A percentile compares a stretch with the other conserved stretches of the same genome.
Conservation (phyloP, 2,329 filamentous ascomycete species). For the Didymella pinodella region DNA sequence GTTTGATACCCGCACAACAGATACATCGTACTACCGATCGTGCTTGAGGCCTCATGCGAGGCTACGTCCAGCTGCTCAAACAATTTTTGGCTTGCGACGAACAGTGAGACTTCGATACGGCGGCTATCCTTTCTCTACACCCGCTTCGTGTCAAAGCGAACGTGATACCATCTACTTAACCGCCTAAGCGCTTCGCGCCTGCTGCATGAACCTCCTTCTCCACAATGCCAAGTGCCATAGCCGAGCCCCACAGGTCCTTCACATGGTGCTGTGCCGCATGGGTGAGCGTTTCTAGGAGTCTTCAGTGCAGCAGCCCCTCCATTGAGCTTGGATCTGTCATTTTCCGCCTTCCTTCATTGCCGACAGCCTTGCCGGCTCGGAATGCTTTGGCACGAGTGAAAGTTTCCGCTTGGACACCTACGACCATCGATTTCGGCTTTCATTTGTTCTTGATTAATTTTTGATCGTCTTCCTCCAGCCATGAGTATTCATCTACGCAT, state of each 20-base stretch:
- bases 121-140: too few species aligned
- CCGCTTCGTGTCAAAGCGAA: too few species aligned
- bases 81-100: too few species aligned
- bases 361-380: slow-evolving; percentile 1
- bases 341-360: background rate
- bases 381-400: slow-evolving; percentile 3
- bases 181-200: slow-evolving; percentile 10
- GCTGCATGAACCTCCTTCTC: background rate
- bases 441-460: background rate
- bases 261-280: slow-evolving; percentile 5
- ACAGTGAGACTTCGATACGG: too few species aligned
- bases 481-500: slow-evolving; percentile 24
- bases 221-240: background rate
- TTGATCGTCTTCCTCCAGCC: background rate
- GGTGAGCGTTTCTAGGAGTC: background rate
- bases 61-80: too few species aligned
- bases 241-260: background rate
- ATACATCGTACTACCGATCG: too few species aligned
- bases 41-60: too few species aligned
- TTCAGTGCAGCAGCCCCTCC: slow-evolving; percentile 1
- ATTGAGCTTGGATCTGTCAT: slow-evolving; percentile 4
- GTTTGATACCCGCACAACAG: too few species aligned
- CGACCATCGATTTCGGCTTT: background rate
- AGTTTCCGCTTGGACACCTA: background rate
- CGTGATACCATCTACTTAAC: too few species aligned